Percentiles rank a stretch among this genome's conserved stretches.
Evolutionary conservation across 257 asterid species (phyloP).

Genomic region (Solanum virginianum): DNA sequence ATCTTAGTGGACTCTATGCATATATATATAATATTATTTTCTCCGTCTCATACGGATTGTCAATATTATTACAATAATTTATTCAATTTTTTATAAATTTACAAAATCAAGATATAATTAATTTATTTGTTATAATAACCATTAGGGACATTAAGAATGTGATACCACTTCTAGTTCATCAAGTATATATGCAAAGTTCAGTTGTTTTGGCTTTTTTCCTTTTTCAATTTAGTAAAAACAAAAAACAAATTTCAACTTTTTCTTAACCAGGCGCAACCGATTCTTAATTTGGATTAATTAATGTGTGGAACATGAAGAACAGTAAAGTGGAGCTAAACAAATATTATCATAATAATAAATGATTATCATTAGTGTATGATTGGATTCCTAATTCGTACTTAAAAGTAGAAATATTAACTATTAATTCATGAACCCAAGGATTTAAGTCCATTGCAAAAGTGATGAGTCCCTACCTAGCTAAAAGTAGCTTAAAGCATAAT

Average conservation of each 20-base stretch:
- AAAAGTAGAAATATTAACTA: not conserved
- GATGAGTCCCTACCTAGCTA: not conserved
- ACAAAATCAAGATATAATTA: not conserved
- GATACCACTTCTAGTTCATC: constrained; percentile 34
- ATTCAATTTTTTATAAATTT: no score
- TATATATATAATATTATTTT: not conserved
- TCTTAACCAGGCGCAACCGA: not conserved
- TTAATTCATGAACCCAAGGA: not conserved
- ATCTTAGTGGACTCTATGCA: not conserved
- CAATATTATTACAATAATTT: no score
- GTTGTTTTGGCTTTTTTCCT: constrained; percentile 1
- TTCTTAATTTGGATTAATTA: not conserved
- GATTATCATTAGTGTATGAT: not conserved
- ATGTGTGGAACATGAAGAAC: not conserved
- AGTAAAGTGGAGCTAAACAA: not conserved
- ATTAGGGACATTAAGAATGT: constrained; percentile 4
- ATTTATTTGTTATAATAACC: no score
- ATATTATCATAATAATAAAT: not conserved
- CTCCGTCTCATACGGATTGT: no score
- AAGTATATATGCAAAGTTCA: constrained; percentile 24
- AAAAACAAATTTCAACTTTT: not conserved
- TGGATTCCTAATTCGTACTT: not conserved
- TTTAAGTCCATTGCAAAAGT: not conserved
- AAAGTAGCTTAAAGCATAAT: not conserved
- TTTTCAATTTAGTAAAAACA: not conserved